These are phyloP conservation scores for Tillandsia fasciculata DNA, from an alignment of 176 grass and related monocot genomes.

Conservation along the genomic window DNA sequence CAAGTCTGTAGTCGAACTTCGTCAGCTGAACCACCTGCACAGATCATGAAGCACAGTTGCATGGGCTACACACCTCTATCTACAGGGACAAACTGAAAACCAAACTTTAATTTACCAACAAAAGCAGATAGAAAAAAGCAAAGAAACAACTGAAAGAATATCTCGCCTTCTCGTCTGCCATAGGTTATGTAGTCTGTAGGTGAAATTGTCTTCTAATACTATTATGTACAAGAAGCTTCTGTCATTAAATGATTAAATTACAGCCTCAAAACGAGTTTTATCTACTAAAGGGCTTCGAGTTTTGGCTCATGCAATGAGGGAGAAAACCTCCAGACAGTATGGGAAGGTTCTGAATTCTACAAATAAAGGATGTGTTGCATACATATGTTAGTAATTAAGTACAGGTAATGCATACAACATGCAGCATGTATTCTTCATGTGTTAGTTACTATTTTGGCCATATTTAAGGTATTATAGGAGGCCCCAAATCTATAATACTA, in stretches of 20 bases:
- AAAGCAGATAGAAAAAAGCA: not conserved
- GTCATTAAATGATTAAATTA: not conserved
- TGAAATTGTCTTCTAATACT: not conserved
- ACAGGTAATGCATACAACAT: too few species aligned
- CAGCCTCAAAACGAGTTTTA: not conserved
- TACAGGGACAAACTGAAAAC: not conserved
- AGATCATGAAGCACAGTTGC: conserved; percentile 10
- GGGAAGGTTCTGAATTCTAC: not conserved
- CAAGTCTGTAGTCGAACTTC: conserved; percentile 93
- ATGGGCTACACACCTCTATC: not conserved
- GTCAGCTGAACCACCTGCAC: conserved; percentile 83
- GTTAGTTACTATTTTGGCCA: too few species aligned
- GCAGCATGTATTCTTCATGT: too few species aligned
- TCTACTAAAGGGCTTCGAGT: not conserved
- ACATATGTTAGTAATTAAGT: too few species aligned
- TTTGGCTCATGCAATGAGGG: not conserved
- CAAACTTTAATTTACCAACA: not conserved
- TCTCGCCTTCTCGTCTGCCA: not conserved
- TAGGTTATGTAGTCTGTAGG: not conserved
- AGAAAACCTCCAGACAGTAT: not conserved
- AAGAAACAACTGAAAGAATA: not conserved
- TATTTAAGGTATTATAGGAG: too few species aligned
- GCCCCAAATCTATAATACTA: too few species aligned
- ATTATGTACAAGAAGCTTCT: not conserved
- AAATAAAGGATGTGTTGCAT: too few species aligned